These are phyloP conservation scores for Ustilago tritici DNA, from an alignment of 1,284 basidiomycete genomes.

Conservation along the genomic window DNA sequence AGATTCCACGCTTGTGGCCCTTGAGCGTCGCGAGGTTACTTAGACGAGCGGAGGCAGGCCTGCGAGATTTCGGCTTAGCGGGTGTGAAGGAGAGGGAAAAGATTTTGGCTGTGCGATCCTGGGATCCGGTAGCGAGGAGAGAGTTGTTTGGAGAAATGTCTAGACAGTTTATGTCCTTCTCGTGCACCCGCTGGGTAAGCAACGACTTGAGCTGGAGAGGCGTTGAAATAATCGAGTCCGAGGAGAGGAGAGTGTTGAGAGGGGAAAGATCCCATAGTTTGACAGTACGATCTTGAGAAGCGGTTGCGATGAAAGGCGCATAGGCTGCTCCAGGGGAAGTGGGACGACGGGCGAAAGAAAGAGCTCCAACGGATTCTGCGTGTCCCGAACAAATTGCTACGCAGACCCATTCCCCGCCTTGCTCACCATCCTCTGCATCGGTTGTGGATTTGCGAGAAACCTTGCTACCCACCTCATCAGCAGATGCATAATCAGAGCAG, in stretches of 20 bases:
- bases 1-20: conserved; percentile 96
- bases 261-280: conserved; percentile 89
- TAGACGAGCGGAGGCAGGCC: conserved; percentile 70
- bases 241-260: conserved; percentile 31
- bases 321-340: conserved; percentile 14
- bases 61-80: conserved; percentile 60
- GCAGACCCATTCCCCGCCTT: conserved; percentile 77
- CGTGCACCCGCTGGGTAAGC: conserved; percentile 91
- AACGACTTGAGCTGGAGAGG: conserved; percentile 77
- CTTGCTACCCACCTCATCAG: conserved; percentile 19
- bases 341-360: conserved; percentile 75
- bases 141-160: conserved; percentile 92
- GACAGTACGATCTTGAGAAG: conserved; percentile 94
- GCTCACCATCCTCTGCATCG: conserved; percentile 4
- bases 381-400: conserved; percentile 92
- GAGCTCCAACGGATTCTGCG: conserved; percentile 90
- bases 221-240: conserved; percentile 1
- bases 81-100: conserved; percentile 79
- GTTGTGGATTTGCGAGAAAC: conserved; percentile 6
- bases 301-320: conserved; percentile 77
- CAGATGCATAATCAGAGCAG: too few relatives aligned
- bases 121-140: conserved; percentile 90
- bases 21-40: conserved; percentile 87
- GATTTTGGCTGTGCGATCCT: conserved; percentile 93
- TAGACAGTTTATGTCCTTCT: conserved; percentile 98